These are phyloP conservation scores for Cladosporium sp. DNA, from an alignment of 2,329 filamentous ascomycete genomes.

Conservation along the genomic window DNA sequence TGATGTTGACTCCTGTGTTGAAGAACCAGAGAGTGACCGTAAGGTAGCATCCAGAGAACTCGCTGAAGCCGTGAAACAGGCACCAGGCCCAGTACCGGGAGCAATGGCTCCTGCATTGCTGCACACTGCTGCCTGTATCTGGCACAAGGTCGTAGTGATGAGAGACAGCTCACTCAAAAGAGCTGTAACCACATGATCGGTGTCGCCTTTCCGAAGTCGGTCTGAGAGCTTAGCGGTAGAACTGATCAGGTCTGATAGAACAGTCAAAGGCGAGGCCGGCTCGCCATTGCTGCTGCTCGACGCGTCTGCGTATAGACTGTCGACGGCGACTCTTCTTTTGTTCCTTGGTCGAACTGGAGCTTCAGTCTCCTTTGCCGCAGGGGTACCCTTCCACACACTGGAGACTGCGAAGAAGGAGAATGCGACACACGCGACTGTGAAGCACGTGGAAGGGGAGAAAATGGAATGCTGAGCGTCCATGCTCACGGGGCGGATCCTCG, in stretches of 20 bases:
- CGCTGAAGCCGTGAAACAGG: conserved; percentile 11
- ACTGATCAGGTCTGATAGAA: conserved; percentile 15
- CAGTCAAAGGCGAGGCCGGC: conserved; percentile 10
- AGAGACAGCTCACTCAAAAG: conserved; percentile 19
- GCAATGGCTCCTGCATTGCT: conserved; percentile 6
- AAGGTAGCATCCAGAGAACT: conserved; percentile 8
- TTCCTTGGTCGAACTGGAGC: conserved; percentile 11
- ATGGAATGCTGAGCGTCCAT: conserved; percentile 15
- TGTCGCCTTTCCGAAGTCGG: conserved; percentile 9
- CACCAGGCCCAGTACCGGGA: conserved; percentile 7
- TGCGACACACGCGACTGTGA: conserved; percentile 23
- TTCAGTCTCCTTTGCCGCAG: neutral
- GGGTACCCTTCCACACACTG: conserved; percentile 18
- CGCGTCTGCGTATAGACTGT: conserved; percentile 16
- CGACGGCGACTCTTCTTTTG: conserved; percentile 16
- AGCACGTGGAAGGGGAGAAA: conserved; percentile 23
- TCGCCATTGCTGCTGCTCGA: conserved; percentile 5
- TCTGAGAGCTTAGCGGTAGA: conserved; percentile 15
- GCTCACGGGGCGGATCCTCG: neutral
- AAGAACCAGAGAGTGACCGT: neutral
- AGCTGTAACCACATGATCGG: neutral
- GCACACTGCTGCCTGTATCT: conserved; percentile 16
- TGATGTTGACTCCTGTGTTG: neutral
- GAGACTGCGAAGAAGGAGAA: conserved; percentile 24
- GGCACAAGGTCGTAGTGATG: conserved; percentile 18